Percentiles rank a stretch among this genome's conserved stretches.
These are phyloP conservation scores for Aspergillus brasiliensis DNA, from an alignment of 2,329 filamentous ascomycete genomes.

Conservation along the genomic window DNA sequence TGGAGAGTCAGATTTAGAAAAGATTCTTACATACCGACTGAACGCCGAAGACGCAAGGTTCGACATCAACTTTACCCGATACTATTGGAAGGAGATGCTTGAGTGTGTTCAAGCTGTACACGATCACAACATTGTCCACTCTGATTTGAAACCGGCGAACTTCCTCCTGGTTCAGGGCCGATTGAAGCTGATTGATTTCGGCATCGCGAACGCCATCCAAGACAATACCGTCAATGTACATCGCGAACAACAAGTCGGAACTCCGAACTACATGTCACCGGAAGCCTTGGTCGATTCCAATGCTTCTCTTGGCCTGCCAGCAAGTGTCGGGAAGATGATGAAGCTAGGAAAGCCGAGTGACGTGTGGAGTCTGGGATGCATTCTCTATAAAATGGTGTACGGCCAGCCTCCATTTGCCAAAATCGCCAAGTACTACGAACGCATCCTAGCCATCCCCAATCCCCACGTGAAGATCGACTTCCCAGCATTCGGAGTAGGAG, in stretches of 20 bases:
- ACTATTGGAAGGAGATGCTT: conserved; percentile 99
- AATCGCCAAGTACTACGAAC: conserved; percentile 81
- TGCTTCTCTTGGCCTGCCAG: conserved; percentile 55
- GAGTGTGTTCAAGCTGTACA: conserved; percentile 92
- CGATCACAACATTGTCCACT: conserved; percentile 88
- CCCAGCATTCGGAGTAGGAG: conserved; percentile 48
- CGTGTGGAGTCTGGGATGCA: conserved; percentile 94
- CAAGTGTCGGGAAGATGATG: conserved; percentile 70
- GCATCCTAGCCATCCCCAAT: conserved; percentile 63
- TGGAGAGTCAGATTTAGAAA: conserved; percentile 90
- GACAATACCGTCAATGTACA: conserved; percentile 98
- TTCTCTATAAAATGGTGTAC: conserved; percentile 97
- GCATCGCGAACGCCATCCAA: conserved; percentile 96
- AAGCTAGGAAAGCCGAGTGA: conserved; percentile 95
- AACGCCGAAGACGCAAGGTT: conserved; percentile 74
- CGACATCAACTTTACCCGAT: conserved; percentile 89
- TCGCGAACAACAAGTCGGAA: conserved; percentile 91
- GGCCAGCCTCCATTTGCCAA: conserved; percentile 95
- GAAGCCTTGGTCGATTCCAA: conserved; percentile 91
- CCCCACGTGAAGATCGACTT: conserved; percentile 52
- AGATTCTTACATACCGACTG: conserved; percentile 73
- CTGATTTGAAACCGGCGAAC: conserved; percentile 94
- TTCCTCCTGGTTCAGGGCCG: conserved; percentile 90
- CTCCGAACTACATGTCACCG: conserved; percentile 98
- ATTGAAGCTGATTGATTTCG: conserved; percentile 96